Percentiles rank a stretch among this genome's conserved stretches.
These are phyloP conservation scores for Rhizopus delemar DNA, from an alignment of 371 early-diverging fungal genomes.

Conservation along the genomic window DNA sequence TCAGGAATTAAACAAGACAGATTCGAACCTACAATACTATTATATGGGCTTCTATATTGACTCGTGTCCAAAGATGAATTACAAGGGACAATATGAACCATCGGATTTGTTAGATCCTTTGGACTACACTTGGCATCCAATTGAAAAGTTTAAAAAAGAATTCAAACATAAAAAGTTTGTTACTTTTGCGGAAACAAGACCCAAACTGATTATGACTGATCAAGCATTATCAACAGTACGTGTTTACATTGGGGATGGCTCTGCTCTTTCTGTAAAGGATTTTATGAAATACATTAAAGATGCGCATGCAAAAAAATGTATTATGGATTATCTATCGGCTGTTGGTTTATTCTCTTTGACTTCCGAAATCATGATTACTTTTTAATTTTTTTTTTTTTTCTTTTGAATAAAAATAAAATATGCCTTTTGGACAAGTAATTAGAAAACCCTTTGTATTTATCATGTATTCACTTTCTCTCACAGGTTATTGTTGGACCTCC, in stretches of 20 bases:
- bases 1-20: constrained; percentile 30
- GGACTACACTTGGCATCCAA: constrained; percentile 45
- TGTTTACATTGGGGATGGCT: neutral
- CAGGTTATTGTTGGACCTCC: constrained; percentile 96
- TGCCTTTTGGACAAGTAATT: constrained; percentile 52
- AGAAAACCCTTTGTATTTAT: neutral
- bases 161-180: constrained; percentile 20
- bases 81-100: constrained; percentile 87
- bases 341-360: constrained; percentile 21
- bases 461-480: neutral
- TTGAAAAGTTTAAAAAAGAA: constrained; percentile 17
- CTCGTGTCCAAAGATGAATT: constrained; percentile 87
- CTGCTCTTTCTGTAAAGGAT: neutral
- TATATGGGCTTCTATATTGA: constrained; percentile 72
- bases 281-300: neutral
- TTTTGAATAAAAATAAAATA: constrained; percentile 11
- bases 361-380: constrained; percentile 13
- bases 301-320: constrained; percentile 2
- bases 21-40: constrained; percentile 65
- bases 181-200: constrained; percentile 12
- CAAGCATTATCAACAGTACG: neutral
- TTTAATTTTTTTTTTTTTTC: constrained; percentile 15
- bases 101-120: constrained; percentile 77
- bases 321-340: constrained; percentile 24
- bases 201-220: neutral